Evolutionary conservation across 768 basidiomycete species (phyloP), one percentile per base, ranked within the genome.

Genomic region (Mycena venus): DNA sequence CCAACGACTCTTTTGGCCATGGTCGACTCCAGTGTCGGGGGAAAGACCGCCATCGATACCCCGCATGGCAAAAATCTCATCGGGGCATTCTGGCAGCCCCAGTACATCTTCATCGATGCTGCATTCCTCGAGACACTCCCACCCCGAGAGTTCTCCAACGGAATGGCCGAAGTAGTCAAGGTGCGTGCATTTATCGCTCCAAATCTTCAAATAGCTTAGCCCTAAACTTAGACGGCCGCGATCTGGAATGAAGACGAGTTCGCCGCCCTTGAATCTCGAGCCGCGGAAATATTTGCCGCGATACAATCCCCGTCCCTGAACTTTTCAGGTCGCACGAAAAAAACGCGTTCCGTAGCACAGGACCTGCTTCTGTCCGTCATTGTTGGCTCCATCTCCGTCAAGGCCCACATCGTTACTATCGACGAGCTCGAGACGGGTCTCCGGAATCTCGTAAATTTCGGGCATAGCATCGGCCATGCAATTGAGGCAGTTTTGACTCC

Each of bases 41-140:
- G 98, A 40, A 99, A 99, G 88, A 99, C 98, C 0, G 98, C 98
- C n/a, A 97, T 99, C 74, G 98, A 99, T 82, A 99, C 98, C 0
- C 96, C 96, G 2, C 95, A 96, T 75, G 98, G 98, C 68, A 99
- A 99, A 87, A 99, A 99, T 84, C 90, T 99, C 77, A 96, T 99
- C 77, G 98, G 98, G 71, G 95, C 98, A 6, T 99, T 99, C 88
- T 97, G 96, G 96, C 98, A 99, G 84, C 98, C 98, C 0, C 91
- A 95, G 78, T 99, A 94, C 86, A 94, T 99, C 81, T 99, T 99
- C 85, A 98, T 99, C 77, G 98, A 99, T 82, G 94, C 95, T 29
- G 94, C 97, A 2, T 98, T 98, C 88, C 90, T 99, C 69, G 96
- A 97, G 80, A 97, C 96, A 1, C 91, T 99, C 2, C 97, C 97